phyloP scores from a whole-genome alignment of 2,329 filamentous ascomycete species.

The Monosporascus sp. region DNA sequence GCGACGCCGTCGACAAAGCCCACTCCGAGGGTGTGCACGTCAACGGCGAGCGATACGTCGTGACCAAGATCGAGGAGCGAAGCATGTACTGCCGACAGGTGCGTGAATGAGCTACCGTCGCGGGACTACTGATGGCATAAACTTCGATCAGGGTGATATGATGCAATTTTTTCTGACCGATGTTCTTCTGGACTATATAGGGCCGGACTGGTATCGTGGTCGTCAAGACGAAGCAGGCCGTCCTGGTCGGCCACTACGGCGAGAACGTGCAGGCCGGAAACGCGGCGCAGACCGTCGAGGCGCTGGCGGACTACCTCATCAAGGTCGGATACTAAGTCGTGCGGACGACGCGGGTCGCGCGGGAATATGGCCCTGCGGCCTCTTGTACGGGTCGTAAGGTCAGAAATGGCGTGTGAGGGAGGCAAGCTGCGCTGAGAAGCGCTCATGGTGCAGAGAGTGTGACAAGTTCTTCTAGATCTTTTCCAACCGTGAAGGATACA shows the following conservation, averaged over 20 bases:
- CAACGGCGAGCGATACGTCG: constrained; percentile 71
- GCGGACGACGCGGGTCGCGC: background rate
- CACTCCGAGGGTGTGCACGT: constrained; percentile 70
- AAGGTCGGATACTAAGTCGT: constrained; percentile 64
- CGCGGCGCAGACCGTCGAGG: constrained; percentile 72
- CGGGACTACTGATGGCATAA: no score
- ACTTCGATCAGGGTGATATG: background rate
- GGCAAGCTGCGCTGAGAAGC: background rate
- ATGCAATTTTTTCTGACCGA: constrained; percentile 2
- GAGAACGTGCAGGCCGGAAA: constrained; percentile 69
- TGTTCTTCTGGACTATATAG: constrained; percentile 24
- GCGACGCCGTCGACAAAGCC: constrained; percentile 55
- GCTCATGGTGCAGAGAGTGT: background rate
- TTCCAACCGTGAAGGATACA: background rate
- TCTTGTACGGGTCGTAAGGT: no score
- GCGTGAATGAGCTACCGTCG: constrained; percentile 21
- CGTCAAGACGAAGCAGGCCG: constrained; percentile 81
- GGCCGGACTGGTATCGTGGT: constrained; percentile 77
- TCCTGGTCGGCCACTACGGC: constrained; percentile 82
- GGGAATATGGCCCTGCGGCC: no score
- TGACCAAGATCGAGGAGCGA: constrained; percentile 68
- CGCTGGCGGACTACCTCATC: constrained; percentile 82
- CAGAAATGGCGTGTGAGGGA: no score
- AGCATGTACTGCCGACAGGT: constrained; percentile 86
- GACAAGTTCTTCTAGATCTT: constrained; percentile 1